Evolutionary conservation across 768 basidiomycete genomes (phyloP), one percentile per base, ranked within the genome.

Genomic region (Tulasnella sp.): DNA sequence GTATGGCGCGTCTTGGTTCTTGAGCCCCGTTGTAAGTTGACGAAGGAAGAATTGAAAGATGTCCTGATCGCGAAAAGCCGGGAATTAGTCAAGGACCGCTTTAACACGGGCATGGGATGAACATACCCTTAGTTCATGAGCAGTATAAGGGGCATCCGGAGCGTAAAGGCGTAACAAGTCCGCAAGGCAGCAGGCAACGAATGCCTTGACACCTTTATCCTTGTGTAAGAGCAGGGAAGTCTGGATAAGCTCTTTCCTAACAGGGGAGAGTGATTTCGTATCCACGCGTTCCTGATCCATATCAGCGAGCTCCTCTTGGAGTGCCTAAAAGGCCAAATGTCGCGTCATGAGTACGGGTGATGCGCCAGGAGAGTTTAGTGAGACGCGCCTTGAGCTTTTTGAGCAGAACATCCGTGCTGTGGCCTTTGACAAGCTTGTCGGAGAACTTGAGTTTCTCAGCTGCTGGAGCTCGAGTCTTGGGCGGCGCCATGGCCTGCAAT

Each of bases 31-130:
- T 2, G 87, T 85, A 76, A 99, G 90, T 82, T 97, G 97, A 42
- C 89, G 86, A 82, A 95, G 90, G 87, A 99, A 94, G 86, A 99
- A 99, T 80, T 95, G 90, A 83, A 99, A 99, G 82, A 99, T 96
- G 83, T 97, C 95, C 85, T 93, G 87, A 42, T 22, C 22, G 15
- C 36, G 34, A 34, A 17, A 70, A 64, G 15, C 17, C 17, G 29
- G 5, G 11, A n/a, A 14, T 64, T 34, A 64, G 2, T 34, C 3
- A 14, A 25, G 31, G 25, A 31, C 29, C 5, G 1, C n/a, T 31
- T 6, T 34, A 37, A 14, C 38, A 52, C 22, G 40, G 67, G 17
- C 11, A 31, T 11, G 22, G 25, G 74, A 54, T 40, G 15, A 40
- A 71, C 83, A 76, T 71, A 86, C 86, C 78, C 83, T 80, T 68